A percentile compares a stretch with the other conserved stretches of the same genome.
Conservation (phyloP, 2,329 filamentous ascomycete species). For the Cercospora janseana region DNA sequence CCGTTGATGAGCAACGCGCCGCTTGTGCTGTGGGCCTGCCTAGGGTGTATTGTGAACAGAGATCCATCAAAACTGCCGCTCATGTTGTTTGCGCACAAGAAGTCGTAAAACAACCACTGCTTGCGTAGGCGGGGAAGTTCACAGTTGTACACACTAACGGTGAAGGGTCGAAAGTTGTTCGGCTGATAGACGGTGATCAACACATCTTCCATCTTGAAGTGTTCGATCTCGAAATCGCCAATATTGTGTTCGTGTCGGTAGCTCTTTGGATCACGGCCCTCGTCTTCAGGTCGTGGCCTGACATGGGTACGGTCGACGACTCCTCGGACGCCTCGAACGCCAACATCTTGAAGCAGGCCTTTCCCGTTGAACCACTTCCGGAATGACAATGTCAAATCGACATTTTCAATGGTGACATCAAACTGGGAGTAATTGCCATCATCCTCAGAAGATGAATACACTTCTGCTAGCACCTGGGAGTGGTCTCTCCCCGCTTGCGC, state of each 20-base stretch:
- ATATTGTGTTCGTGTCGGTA: constrained; percentile 85
- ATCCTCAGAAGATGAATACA: constrained; percentile 63
- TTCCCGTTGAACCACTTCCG: constrained; percentile 99
- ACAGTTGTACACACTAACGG: constrained; percentile 92
- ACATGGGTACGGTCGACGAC: constrained; percentile 89
- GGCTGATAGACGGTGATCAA: constrained; percentile 91
- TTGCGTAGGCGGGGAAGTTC: constrained; percentile 90
- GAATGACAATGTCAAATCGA: constrained; percentile 95
- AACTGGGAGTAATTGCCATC: constrained; percentile 98
- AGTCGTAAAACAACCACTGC: constrained; percentile 97
- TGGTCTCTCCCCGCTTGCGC: constrained; percentile 51
- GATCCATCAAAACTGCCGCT: constrained; percentile 94
- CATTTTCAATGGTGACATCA: constrained; percentile 88
- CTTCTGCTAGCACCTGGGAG: constrained; percentile 35
- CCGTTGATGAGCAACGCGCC: constrained; percentile 60
- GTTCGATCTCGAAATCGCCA: constrained; percentile 95
- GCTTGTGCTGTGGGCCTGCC: constrained; percentile 79
- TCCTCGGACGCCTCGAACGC: constrained; percentile 88
- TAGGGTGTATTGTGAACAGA: constrained; percentile 92
- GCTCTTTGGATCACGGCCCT: constrained; percentile 74
- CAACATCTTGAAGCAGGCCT: constrained; percentile 84
- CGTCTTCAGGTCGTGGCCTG: constrained; percentile 58
- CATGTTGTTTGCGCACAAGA: constrained; percentile 91
- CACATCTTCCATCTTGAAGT: constrained; percentile 93
- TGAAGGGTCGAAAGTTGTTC: constrained; percentile 85